phyloP scores from a whole-genome alignment of 2,329 filamentous ascomycete genomes.

The Trichoderma cornu-damae region DNA sequence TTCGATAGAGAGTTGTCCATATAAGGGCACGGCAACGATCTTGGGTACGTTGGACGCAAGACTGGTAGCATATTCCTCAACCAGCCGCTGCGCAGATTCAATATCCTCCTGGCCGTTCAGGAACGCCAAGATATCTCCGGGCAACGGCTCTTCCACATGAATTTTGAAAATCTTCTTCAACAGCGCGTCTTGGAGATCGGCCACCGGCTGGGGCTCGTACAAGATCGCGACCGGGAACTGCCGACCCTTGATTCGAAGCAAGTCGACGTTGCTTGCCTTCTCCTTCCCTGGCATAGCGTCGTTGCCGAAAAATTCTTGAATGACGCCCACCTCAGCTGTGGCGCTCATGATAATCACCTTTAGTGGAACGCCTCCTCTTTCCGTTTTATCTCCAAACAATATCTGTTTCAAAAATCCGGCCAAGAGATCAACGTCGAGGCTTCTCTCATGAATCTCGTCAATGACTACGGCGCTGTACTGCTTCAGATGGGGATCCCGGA shows the following conservation, averaged over 20 bases:
- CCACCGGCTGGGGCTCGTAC: slow-evolving; percentile 68
- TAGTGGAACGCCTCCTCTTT: slow-evolving; percentile 66
- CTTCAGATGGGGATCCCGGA: slow-evolving; percentile 74
- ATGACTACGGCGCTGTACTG: slow-evolving; percentile 89
- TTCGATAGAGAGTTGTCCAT: slow-evolving; percentile 81
- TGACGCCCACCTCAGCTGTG: slow-evolving; percentile 78
- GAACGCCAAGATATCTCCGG: slow-evolving; percentile 90
- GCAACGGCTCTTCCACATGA: slow-evolving; percentile 81
- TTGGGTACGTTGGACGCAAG: slow-evolving; percentile 72
- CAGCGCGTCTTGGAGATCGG: slow-evolving; percentile 76
- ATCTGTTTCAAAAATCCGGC: slow-evolving; percentile 83
- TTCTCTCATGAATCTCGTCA: slow-evolving; percentile 95
- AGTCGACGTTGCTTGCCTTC: slow-evolving; percentile 31
- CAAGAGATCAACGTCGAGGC: slow-evolving; percentile 87
- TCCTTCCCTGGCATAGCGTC: slow-evolving; percentile 20
- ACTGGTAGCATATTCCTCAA: slow-evolving; percentile 71
- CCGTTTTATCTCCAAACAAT: slow-evolving; percentile 55
- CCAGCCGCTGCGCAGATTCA: slow-evolving; percentile 69
- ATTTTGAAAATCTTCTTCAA: slow-evolving; percentile 80
- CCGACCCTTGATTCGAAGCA: slow-evolving; percentile 71
- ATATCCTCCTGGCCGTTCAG: slow-evolving; percentile 91
- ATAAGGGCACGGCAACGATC: slow-evolving; percentile 70
- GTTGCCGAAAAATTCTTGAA: slow-evolving; percentile 67
- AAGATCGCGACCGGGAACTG: slow-evolving; percentile 78
- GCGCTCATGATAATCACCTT: slow-evolving; percentile 97